Evolutionary conservation across 441 rosid species (phyloP).

Genomic region (Pelargonium cotyledonis): DNA sequence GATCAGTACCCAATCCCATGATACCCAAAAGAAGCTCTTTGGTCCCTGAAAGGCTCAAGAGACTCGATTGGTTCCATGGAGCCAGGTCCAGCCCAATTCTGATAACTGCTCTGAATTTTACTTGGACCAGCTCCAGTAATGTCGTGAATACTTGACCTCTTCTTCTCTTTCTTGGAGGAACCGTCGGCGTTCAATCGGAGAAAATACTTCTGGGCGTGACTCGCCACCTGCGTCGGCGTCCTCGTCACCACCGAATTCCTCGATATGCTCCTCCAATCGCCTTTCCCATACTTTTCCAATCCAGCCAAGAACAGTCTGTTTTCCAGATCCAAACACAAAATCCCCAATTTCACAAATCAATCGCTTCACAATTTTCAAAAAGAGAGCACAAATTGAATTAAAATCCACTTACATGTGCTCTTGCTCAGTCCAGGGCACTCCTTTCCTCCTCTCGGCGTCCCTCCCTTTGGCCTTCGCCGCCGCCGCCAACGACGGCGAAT

Average conservation of each 20-base stretch:
- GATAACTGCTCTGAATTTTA: too few relatives aligned
- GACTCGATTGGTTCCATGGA: too few relatives aligned
- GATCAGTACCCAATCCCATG: too few relatives aligned
- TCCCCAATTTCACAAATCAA: background rate
- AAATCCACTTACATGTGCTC: background rate
- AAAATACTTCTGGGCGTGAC: background rate
- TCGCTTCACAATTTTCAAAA: too few relatives aligned
- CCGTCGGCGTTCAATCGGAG: background rate
- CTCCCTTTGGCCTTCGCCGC: too few relatives aligned
- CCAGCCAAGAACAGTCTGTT: background rate
- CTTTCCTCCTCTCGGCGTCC: background rate
- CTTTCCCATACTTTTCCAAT: background rate
- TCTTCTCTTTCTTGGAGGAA: background rate
- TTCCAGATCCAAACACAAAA: too few relatives aligned
- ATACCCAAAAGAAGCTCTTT: too few relatives aligned
- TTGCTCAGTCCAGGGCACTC: background rate
- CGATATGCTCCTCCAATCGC: constrained; percentile 7
- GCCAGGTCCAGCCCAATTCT: too few relatives aligned
- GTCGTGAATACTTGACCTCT: background rate
- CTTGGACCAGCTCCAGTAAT: background rate
- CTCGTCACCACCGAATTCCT: background rate
- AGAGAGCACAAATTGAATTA: too few relatives aligned
- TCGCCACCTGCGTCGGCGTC: background rate
- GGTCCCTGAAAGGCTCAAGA: too few relatives aligned
- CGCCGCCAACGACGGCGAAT: background rate